phyloP scores from a whole-genome alignment of 1,284 basidiomycete genomes.

The Leccinum solheimii region DNA sequence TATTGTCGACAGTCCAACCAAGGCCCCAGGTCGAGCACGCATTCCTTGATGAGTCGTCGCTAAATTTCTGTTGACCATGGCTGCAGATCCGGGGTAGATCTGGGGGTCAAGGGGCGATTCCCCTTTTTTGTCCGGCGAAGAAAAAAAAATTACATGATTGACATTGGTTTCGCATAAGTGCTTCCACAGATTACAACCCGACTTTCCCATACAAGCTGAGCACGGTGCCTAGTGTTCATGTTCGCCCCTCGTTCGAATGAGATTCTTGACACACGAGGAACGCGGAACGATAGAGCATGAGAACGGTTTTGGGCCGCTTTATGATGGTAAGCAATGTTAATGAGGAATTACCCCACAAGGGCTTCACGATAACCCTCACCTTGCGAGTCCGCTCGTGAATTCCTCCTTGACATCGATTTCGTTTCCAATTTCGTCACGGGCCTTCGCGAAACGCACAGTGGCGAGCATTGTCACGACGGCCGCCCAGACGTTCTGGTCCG shows the following conservation, averaged over 20 bases:
- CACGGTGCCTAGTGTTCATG: neutral
- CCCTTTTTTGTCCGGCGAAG: too few species aligned
- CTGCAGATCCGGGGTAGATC: too few species aligned
- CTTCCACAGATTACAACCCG: neutral
- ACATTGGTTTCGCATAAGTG: neutral
- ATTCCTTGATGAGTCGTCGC: too few species aligned
- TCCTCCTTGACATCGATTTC: slow-evolving; percentile 27
- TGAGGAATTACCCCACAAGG: slow-evolving; percentile 7
- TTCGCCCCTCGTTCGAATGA: slow-evolving; percentile 15
- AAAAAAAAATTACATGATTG: too few species aligned
- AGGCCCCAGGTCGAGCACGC: too few species aligned
- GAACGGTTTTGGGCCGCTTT: slow-evolving; percentile 29
- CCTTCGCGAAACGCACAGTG: slow-evolving; percentile 22
- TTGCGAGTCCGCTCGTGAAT: slow-evolving; percentile 26
- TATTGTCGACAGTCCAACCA: neutral
- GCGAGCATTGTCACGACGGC: slow-evolving; percentile 27
- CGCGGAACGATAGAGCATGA: slow-evolving; percentile 21
- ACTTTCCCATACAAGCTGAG: neutral
- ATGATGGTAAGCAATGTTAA: neutral
- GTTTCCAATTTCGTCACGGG: slow-evolving; percentile 17
- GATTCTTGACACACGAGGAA: slow-evolving; percentile 16
- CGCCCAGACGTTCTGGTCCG: slow-evolving; percentile 28
- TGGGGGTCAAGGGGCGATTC: too few species aligned
- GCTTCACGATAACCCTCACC: slow-evolving; percentile 10
- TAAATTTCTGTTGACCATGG: too few species aligned